A percentile compares a stretch with the other conserved stretches of the same genome.
Evolutionary conservation across 2,329 filamentous ascomycete species (phyloP).

Genomic region (Rutstroemia sp.): DNA sequence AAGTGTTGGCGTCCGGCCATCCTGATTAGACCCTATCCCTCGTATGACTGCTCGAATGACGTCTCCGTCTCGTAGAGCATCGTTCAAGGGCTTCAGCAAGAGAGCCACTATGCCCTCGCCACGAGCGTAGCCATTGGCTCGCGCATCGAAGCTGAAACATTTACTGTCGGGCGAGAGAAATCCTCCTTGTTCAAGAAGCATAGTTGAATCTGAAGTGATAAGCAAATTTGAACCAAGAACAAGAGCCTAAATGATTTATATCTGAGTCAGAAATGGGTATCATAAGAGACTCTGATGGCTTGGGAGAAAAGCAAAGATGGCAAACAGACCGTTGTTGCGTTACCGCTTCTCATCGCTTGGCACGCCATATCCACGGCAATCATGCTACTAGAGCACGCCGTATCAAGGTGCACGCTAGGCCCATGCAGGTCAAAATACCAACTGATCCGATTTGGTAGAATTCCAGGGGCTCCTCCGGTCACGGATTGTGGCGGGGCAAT

Average conservation of each 20-base stretch:
- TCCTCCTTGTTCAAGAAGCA: neutral
- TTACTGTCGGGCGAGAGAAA: conserved; percentile 26
- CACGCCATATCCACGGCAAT: conserved; percentile 46
- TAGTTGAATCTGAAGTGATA: conserved; percentile 47
- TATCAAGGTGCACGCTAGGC: conserved; percentile 48
- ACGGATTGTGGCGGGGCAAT: neutral
- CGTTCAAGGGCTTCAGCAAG: conserved; percentile 48
- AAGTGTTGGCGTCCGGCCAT: conserved; percentile 49
- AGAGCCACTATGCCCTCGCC: conserved; percentile 53
- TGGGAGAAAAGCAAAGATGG: no score
- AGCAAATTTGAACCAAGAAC: conserved; percentile 33
- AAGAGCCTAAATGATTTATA: conserved; percentile 38
- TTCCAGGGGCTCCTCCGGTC: conserved; percentile 28
- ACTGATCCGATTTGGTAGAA: conserved; percentile 47
- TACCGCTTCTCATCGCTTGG: conserved; percentile 33
- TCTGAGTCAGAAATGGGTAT: no score
- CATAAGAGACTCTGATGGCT: no score
- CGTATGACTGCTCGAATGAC: conserved; percentile 48
- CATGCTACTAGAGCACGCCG: conserved; percentile 50
- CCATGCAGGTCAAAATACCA: conserved; percentile 44
- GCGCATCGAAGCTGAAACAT: conserved; percentile 46
- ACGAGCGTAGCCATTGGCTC: conserved; percentile 54
- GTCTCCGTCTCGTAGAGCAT: conserved; percentile 51
- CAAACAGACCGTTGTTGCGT: neutral
- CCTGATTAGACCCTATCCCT: conserved; percentile 42